Evolutionary conservation across 257 asterid genomes (phyloP), one percentile per base, ranked within the genome.

Genomic region (Leonotis leonurus): DNA sequence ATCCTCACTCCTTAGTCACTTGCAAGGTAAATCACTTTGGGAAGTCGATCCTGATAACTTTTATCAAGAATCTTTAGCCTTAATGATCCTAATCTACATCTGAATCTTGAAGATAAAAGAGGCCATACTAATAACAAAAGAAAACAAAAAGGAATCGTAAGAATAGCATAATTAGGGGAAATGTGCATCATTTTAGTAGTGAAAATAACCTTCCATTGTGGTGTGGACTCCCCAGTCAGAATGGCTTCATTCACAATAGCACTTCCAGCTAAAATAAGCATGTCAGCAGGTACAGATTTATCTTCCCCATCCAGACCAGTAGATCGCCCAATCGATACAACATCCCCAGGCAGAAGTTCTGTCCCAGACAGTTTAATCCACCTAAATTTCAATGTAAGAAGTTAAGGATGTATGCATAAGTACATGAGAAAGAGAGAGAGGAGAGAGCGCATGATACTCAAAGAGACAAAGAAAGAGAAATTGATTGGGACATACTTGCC

Each of bases 171-270:
- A 60, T n/a, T 44, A 48, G 46, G 39, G 27, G 44, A 51, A 18
- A 22, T 16, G 45, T 43, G 29, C 4, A 29, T 56, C n/a, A 6
- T 16, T 35, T 55, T 25, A 67, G 56, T 1, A 62, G 49, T 22
- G 74, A 69, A 64, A 71, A 50, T 16, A 59, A 89, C 99, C 99
- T 93, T 93, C 99, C 99, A 93, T 60, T 93, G 99, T 7, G 97
- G 97, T 40, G 99, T 93, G 56, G 97, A 89, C 77, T 93, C 99
- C 67, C 99, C 99, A 46, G 99, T 93, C 68, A 93, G 75, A 70
- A 93, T 93, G 76, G 99, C 97, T 79, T 93, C 97, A 76, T 89
- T 93, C 70, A 87, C 97, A 68, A 92, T 92, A 50, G 96, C 94
- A 83, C 82, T 89, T 75, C 99, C 99, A 72, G 99, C 95, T 71